Percentiles rank a stretch among this genome's conserved stretches.
These are phyloP conservation scores for Eutrema salsugineum DNA, from an alignment of 441 rosid species.

Conservation along the genomic window DNA sequence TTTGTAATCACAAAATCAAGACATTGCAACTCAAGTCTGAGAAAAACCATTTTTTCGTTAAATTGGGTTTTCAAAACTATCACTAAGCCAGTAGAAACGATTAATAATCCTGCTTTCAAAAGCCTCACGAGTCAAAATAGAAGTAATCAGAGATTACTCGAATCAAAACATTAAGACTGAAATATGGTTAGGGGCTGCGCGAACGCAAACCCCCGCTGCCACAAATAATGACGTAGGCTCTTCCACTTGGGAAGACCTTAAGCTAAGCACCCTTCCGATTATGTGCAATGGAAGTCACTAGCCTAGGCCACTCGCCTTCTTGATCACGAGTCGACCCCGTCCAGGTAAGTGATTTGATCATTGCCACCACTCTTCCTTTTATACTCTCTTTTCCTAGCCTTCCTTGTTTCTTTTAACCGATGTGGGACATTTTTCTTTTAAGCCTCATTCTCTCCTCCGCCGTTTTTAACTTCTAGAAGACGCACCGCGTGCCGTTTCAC, in stretches of 20 bases:
- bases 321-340: slow-evolving; percentile 37
- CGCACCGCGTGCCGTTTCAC: background rate
- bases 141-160: too few species aligned
- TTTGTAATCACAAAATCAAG: too few species aligned
- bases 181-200: slow-evolving; percentile 54
- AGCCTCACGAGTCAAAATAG: too few species aligned
- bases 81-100: too few species aligned
- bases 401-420: background rate
- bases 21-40: too few species aligned
- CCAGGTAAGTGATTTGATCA: slow-evolving; percentile 20
- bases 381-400: background rate
- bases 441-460: background rate
- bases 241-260: slow-evolving; percentile 40
- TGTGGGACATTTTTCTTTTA: slow-evolving; percentile 18
- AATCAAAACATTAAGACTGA: background rate
- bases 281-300: slow-evolving; percentile 34
- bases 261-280: slow-evolving; percentile 27
- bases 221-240: slow-evolving; percentile 69
- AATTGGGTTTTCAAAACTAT: too few species aligned
- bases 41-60: too few species aligned
- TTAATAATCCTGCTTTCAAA: too few species aligned
- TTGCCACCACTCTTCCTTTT: rapidly evolving
- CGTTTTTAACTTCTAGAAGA: background rate
- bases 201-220: slow-evolving; percentile 72
- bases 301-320: slow-evolving; percentile 33